These are phyloP conservation scores for Aspergillus thermomutatus DNA, from an alignment of 2,329 filamentous ascomycete species.

Conservation along the genomic window DNA sequence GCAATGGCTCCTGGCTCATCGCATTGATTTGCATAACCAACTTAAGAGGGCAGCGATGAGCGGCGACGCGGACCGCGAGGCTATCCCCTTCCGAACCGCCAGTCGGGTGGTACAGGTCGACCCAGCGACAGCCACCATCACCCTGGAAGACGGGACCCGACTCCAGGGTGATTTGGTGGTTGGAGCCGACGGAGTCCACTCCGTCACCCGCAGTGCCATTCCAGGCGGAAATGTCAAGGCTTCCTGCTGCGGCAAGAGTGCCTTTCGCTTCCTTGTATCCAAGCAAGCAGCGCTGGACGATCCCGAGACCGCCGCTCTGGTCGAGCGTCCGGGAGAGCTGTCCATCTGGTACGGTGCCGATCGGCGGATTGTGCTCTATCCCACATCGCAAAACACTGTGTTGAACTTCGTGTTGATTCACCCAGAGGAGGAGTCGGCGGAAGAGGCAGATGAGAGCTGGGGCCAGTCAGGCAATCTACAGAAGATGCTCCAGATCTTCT, in stretches of 20 bases:
- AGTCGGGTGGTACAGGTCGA: conserved; percentile 43
- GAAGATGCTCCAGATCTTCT: conserved; percentile 8
- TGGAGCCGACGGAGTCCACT: conserved; percentile 50
- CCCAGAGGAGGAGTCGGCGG: conserved; percentile 41
- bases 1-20: conserved; percentile 50
- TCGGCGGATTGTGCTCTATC: conserved; percentile 45
- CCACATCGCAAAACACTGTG: conserved; percentile 40
- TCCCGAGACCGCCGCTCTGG: conserved; percentile 35
- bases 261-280: conserved; percentile 53
- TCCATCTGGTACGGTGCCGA: conserved; percentile 41
- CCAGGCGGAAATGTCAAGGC: conserved; percentile 29
- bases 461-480: conserved; percentile 2
- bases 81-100: conserved; percentile 39
- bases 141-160: conserved; percentile 41
- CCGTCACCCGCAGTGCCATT: conserved; percentile 20
- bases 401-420: conserved; percentile 52
- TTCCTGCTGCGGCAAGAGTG: conserved; percentile 50
- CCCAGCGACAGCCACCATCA: conserved; percentile 33
- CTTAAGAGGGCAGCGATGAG: conserved; percentile 43
- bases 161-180: conserved; percentile 48
- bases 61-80: conserved; percentile 17
- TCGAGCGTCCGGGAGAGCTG: conserved; percentile 34
- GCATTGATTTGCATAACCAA: conserved; percentile 48
- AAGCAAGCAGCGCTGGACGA: conserved; percentile 38
- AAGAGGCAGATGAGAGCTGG: conserved; percentile 23